A percentile compares a stretch with the other conserved stretches of the same genome.
Evolutionary conservation across 2,329 filamentous ascomycete species (phyloP).

Genomic region (Cladosporium sp.): DNA sequence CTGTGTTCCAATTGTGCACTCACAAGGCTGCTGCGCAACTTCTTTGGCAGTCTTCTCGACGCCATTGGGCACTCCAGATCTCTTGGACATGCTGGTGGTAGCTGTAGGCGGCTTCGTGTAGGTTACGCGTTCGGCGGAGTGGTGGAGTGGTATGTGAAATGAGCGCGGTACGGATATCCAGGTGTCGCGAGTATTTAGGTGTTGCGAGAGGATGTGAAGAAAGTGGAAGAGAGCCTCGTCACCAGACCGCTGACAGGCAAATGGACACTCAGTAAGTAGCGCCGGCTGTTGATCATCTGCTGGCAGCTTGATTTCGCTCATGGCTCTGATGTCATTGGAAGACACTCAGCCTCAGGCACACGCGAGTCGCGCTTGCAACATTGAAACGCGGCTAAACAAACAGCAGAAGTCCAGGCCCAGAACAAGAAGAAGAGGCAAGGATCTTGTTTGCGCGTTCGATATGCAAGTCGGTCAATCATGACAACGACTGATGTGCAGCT

Average conservation of each 20-base stretch:
- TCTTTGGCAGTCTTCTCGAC: slow-evolving; percentile 46
- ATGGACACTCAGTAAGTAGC: background rate
- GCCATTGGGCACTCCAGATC: slow-evolving; percentile 56
- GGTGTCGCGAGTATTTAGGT: background rate
- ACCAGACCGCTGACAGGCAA: slow-evolving; percentile 3
- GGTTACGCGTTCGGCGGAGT: background rate
- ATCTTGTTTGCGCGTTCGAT: background rate
- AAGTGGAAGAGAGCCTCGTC: background rate
- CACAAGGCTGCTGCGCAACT: slow-evolving; percentile 45
- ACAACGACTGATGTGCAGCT: slow-evolving; percentile 1
- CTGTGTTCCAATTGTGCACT: slow-evolving; percentile 23
- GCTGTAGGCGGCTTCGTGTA: background rate
- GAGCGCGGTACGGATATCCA: background rate
- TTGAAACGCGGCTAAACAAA: background rate
- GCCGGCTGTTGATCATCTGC: slow-evolving; percentile 10
- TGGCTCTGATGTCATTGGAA: background rate
- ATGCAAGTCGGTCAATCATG: background rate
- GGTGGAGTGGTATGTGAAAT: slow-evolving; percentile 1
- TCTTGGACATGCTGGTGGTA: slow-evolving; percentile 59
- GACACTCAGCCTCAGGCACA: background rate
- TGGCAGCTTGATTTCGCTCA: slow-evolving; percentile 9
- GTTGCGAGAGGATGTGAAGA: background rate
- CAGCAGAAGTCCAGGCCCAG: background rate
- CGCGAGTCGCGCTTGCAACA: background rate
- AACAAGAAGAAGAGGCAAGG: background rate